These are phyloP conservation scores for Clausena lansium DNA, from an alignment of 345 rosid genomes.

Conservation along the genomic window DNA sequence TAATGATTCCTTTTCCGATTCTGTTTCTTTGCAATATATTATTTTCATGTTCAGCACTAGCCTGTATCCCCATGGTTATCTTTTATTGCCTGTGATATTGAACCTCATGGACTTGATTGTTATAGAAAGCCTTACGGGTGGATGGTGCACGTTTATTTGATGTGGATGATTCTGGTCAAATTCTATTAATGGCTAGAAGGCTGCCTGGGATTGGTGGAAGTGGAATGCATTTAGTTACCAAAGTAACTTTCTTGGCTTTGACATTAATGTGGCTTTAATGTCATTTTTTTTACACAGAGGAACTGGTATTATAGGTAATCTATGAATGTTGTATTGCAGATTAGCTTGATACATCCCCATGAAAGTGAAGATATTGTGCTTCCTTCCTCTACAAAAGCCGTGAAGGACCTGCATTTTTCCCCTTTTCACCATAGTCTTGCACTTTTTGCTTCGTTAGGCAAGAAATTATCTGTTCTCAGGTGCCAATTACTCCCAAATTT, in stretches of 20 bases:
- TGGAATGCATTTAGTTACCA: slow-evolving; percentile 59
- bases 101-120: slow-evolving; percentile 9
- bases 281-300: neutral
- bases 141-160: slow-evolving; percentile 89
- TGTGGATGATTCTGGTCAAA: slow-evolving; percentile 47
- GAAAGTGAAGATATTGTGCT: slow-evolving; percentile 66
- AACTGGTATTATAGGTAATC: slow-evolving; percentile 19
- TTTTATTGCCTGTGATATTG: neutral
- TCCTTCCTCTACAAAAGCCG: slow-evolving; percentile 55
- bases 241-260: slow-evolving; percentile 45
- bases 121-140: slow-evolving; percentile 49
- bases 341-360: slow-evolving; percentile 59
- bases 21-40: neutral
- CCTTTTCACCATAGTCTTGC: slow-evolving; percentile 53
- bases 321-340: slow-evolving; percentile 38
- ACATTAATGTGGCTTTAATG: slow-evolving; percentile 1
- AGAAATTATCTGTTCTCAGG: slow-evolving; percentile 76
- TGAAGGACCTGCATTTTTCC: slow-evolving; percentile 77
- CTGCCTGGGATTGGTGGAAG: slow-evolving; percentile 54
- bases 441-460: slow-evolving; percentile 77
- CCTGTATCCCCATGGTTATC: neutral
- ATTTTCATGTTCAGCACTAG: neutral
- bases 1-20: neutral
- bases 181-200: slow-evolving; percentile 58
- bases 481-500: slow-evolving; percentile 14